Percentiles rank a stretch among this genome's conserved stretches.
phyloP scores from a whole-genome alignment of 352 stramenopile species.

The Plasmopara halstedii region DNA sequence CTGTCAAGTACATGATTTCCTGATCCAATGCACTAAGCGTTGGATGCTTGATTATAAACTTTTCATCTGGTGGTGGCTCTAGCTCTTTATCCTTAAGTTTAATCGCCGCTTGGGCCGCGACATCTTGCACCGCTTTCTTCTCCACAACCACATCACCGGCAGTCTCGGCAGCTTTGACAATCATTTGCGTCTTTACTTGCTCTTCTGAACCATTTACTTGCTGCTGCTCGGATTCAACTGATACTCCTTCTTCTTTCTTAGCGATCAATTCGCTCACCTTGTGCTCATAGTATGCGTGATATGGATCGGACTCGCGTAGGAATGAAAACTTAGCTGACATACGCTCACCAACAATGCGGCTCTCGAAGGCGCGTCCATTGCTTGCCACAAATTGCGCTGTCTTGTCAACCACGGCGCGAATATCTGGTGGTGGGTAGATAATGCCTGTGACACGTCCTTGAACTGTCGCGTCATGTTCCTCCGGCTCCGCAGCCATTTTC shows the following conservation, averaged over 20 bases:
- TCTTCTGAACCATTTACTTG: constrained; percentile 6
- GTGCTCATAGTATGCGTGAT: constrained; percentile 98
- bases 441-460: constrained; percentile 84
- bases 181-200: constrained; percentile 15
- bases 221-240: constrained; percentile 17
- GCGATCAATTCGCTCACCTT: constrained; percentile 87
- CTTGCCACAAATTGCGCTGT: constrained; percentile 98
- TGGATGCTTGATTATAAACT: constrained; percentile 85
- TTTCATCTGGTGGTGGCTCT: constrained; percentile 48
- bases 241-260: constrained; percentile 20
- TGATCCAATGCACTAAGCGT: constrained; percentile 89
- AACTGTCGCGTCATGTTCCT: constrained; percentile 28
- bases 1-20: constrained; percentile 97
- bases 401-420: constrained; percentile 96
- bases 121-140: constrained; percentile 75
- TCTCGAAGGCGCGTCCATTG: constrained; percentile 97
- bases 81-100: constrained; percentile 90
- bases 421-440: constrained; percentile 97
- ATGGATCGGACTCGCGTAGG: constrained; percentile 90
- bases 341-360: constrained; percentile 93
- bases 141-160: constrained; percentile 62
- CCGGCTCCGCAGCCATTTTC: constrained; percentile 18
- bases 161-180: constrained; percentile 18
- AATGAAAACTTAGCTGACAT: constrained; percentile 98
- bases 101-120: constrained; percentile 79